These are phyloP conservation scores for Ogataea methylovora DNA, from an alignment of 805 yeast genomes.

Conservation along the genomic window DNA sequence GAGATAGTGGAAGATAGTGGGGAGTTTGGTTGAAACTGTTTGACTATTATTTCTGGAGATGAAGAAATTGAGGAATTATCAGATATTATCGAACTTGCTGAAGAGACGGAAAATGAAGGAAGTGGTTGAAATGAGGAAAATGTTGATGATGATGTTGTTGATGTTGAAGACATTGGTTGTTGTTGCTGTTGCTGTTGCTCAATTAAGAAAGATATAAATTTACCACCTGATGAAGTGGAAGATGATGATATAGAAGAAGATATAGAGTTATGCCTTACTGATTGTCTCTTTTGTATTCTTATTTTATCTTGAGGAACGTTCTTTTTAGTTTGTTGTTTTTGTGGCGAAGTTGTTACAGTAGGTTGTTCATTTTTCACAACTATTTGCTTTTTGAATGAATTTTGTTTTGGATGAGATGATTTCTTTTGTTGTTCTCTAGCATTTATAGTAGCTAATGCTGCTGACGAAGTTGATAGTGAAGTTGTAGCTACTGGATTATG, in stretches of 20 bases:
- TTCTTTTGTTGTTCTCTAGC: slow-evolving; percentile 2
- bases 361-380: no score
- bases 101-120: background rate
- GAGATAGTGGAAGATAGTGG: slow-evolving; percentile 16
- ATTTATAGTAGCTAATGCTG: background rate
- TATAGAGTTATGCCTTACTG: no score
- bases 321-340: no score
- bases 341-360: no score
- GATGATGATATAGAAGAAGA: no score
- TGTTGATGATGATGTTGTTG: background rate
- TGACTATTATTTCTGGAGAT: background rate
- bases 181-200: no score
- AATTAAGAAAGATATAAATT: no score
- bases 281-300: no score
- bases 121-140: background rate
- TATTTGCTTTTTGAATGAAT: no score
- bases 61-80: background rate
- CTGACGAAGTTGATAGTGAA: background rate
- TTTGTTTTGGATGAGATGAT: background rate
- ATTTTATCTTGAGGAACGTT: no score
- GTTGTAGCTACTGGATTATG: background rate
- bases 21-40: background rate
- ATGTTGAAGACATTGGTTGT: background rate
- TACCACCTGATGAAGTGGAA: no score
- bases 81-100: background rate